Conservation (phyloP, 345 rosid genomes). For the Anastatica hierochuntica region DNA sequence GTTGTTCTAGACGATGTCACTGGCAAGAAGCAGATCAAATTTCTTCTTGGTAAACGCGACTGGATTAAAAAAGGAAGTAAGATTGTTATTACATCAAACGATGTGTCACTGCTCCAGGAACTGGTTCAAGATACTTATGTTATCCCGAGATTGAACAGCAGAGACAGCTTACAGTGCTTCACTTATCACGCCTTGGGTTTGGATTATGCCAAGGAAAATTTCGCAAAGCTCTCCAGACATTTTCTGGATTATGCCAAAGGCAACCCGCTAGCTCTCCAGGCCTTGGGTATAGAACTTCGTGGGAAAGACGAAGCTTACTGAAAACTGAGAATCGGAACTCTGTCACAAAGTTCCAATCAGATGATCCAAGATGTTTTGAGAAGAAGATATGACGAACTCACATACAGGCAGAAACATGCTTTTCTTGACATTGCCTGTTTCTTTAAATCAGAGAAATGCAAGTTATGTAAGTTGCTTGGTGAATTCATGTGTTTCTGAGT, state of each 20-base stretch:
- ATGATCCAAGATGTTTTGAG: background rate
- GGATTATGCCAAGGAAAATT: background rate
- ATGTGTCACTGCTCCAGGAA: background rate
- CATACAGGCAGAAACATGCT: background rate
- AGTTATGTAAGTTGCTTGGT: background rate
- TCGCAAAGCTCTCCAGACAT: background rate
- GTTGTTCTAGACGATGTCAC: background rate
- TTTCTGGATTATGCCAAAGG: background rate
- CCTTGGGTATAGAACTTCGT: background rate
- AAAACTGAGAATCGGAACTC: background rate
- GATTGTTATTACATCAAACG: background rate
- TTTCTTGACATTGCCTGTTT: conserved; percentile 29
- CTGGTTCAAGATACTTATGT: background rate
- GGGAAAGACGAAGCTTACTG: background rate
- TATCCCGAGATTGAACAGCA: background rate
- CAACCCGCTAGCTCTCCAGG: background rate
- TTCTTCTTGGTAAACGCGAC: background rate
- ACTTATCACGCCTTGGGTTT: background rate
- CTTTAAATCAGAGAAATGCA: background rate
- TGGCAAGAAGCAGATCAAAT: background rate
- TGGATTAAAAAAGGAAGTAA: conserved; percentile 2
- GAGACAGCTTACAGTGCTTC: background rate
- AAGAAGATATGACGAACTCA: background rate
- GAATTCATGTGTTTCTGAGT: background rate
- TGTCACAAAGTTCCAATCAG: background rate